phyloP scores from a whole-genome alignment of 2,329 filamentous ascomycete species.

The Fusarium algeriense region DNA sequence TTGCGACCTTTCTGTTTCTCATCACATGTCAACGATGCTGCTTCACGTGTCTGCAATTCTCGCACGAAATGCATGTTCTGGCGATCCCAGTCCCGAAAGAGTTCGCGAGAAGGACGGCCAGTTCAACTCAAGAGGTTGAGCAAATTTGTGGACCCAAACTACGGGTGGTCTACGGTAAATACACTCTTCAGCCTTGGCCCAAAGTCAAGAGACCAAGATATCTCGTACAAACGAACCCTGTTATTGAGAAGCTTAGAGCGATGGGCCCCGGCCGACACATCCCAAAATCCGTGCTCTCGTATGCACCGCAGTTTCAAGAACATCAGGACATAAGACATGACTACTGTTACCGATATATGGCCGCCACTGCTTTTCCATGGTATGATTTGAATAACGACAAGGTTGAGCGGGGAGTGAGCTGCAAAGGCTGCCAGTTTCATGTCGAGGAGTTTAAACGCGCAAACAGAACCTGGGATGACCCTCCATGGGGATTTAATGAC shows the following conservation, averaged over 20 bases:
- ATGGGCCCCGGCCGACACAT: neutral
- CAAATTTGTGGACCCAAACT: neutral
- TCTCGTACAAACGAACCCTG: neutral
- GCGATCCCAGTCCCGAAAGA: constrained; percentile 3
- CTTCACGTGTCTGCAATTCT: constrained; percentile 25
- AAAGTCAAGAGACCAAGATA: constrained; percentile 15
- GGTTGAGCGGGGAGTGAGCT: constrained; percentile 8
- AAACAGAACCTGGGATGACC: neutral
- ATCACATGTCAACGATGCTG: constrained; percentile 15
- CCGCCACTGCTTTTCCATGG: constrained; percentile 9
- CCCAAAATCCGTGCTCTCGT: neutral
- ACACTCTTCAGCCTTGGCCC: constrained; percentile 17
- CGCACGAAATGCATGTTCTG: neutral
- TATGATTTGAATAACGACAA: neutral
- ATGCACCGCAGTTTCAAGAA: neutral
- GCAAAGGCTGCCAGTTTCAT: constrained; percentile 28
- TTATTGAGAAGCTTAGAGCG: neutral
- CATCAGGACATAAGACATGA: neutral
- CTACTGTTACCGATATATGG: constrained; percentile 27
- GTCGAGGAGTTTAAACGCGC: neutral
- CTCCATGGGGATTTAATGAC: constrained; percentile 22
- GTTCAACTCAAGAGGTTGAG: constrained; percentile 4
- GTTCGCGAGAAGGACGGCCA: neutral
- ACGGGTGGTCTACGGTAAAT: constrained; percentile 12
- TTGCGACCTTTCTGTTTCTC: constrained; percentile 17